These are phyloP conservation scores for Kalmusia sp. DNA, from an alignment of 2,329 filamentous ascomycete species.

Conservation along the genomic window DNA sequence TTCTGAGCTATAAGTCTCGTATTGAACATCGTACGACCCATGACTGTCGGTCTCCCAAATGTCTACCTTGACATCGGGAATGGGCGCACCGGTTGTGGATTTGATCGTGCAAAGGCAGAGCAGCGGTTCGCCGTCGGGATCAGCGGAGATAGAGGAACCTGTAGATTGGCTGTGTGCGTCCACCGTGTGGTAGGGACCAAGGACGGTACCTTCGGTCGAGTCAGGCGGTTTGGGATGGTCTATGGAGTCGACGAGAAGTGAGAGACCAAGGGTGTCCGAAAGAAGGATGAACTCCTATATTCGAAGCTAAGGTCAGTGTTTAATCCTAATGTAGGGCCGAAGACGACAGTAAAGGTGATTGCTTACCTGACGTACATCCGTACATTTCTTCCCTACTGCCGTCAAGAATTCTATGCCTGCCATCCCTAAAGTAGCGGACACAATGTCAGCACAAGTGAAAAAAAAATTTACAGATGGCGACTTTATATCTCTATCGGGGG, in stretches of 20 bases:
- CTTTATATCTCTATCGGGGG: no score
- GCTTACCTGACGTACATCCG: conserved; percentile 72
- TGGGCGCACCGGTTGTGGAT: conserved; percentile 68
- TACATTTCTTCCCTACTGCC: conserved; percentile 74
- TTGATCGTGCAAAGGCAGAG: conserved; percentile 76
- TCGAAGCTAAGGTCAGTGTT: not conserved
- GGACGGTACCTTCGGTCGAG: conserved; percentile 78
- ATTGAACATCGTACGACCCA: conserved; percentile 85
- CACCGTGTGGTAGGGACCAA: conserved; percentile 85
- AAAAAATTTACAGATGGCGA: conserved; percentile 74
- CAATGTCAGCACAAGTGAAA: conserved; percentile 73
- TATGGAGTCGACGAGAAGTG: conserved; percentile 80
- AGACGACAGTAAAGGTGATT: not conserved
- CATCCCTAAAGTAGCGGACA: no score
- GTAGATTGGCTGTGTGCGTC: conserved; percentile 67
- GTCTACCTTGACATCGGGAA: conserved; percentile 74
- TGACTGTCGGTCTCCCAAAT: conserved; percentile 85
- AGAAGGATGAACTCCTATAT: conserved; percentile 79
- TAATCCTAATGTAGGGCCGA: not conserved
- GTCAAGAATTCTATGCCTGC: conserved; percentile 74
- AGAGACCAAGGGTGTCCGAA: conserved; percentile 79
- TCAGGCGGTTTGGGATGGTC: conserved; percentile 78
- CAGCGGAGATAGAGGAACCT: conserved; percentile 70
- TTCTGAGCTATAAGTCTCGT: conserved; percentile 61
- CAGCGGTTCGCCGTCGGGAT: conserved; percentile 72